These are phyloP conservation scores for Suhomyces atakaporum DNA, from an alignment of 1,139 yeast species.

Conservation along the genomic window DNA sequence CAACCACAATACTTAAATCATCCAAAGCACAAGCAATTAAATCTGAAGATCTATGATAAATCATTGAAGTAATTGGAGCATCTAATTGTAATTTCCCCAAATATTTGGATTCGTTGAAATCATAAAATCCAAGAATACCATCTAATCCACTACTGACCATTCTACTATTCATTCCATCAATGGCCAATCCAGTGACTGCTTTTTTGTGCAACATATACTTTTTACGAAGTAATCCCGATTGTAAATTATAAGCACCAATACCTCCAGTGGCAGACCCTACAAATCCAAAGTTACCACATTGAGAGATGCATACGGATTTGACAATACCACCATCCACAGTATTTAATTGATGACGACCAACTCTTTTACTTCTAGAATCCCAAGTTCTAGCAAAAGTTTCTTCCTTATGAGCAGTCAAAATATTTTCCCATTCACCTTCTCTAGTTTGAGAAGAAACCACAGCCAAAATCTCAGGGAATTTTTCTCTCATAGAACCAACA, in stretches of 20 bases:
- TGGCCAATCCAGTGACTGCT: conserved; percentile 84
- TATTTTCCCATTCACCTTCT: conserved; percentile 93
- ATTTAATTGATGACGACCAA: conserved; percentile 69
- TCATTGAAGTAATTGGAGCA: conserved; percentile 76
- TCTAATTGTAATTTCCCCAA: conserved; percentile 69
- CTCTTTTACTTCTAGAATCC: conserved; percentile 80
- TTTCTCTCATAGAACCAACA: conserved; percentile 52
- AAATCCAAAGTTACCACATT: conserved; percentile 93
- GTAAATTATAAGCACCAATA: conserved; percentile 87
- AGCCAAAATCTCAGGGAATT: conserved; percentile 74
- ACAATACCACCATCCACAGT: conserved; percentile 83
- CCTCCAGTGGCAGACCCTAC: conserved; percentile 92
- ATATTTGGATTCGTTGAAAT: conserved; percentile 71
- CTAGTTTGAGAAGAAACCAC: conserved; percentile 77
- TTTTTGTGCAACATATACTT: conserved; percentile 68
- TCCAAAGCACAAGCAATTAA: conserved; percentile 84
- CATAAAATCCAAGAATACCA: conserved; percentile 85
- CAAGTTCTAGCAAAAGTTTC: conserved; percentile 88
- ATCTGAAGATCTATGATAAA: conserved; percentile 80
- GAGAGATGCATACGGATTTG: conserved; percentile 78
- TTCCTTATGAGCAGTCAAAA: conserved; percentile 88
- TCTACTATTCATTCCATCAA: conserved; percentile 86
- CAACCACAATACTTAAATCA: conserved; percentile 78
- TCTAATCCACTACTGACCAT: conserved; percentile 89
- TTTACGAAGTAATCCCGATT: conserved; percentile 80